These are phyloP conservation scores for Neurospora sp. DNA, from an alignment of 495 filamentous ascomycete species.

Conservation along the genomic window DNA sequence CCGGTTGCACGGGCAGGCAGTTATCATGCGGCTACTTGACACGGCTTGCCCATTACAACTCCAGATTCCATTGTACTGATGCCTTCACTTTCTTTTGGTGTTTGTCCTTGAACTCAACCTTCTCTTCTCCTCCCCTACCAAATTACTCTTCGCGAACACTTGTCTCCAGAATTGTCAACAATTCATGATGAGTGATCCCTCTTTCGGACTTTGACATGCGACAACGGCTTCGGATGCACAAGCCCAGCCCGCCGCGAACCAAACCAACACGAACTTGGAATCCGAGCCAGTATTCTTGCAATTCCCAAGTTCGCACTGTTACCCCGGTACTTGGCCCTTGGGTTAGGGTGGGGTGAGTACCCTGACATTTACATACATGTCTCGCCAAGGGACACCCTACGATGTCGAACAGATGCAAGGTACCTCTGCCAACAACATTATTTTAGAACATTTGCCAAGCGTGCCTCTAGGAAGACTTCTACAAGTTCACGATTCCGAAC, in stretches of 20 bases:
- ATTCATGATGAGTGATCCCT: too few relatives aligned
- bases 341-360: too few relatives aligned
- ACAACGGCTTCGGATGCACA: neutral
- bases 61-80: neutral
- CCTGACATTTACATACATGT: too few relatives aligned
- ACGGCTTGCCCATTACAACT: neutral
- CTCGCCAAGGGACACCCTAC: too few relatives aligned
- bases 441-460: too few relatives aligned
- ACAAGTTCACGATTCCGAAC: too few relatives aligned
- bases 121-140: neutral
- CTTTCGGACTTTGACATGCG: neutral
- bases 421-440: too few relatives aligned
- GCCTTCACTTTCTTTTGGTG: too few relatives aligned
- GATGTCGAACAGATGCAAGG: too few relatives aligned
- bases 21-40: neutral
- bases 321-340: neutral
- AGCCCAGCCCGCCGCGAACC: neutral
- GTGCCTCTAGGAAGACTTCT: too few relatives aligned
- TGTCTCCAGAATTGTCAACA: too few relatives aligned
- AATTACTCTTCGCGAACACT: neutral
- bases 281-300: neutral
- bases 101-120: neutral
- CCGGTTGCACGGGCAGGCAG: neutral
- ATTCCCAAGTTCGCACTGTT: neutral
- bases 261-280: neutral